Evolutionary conservation across 2,329 filamentous ascomycete species (phyloP).

Genomic region (Endothia cerciana): DNA sequence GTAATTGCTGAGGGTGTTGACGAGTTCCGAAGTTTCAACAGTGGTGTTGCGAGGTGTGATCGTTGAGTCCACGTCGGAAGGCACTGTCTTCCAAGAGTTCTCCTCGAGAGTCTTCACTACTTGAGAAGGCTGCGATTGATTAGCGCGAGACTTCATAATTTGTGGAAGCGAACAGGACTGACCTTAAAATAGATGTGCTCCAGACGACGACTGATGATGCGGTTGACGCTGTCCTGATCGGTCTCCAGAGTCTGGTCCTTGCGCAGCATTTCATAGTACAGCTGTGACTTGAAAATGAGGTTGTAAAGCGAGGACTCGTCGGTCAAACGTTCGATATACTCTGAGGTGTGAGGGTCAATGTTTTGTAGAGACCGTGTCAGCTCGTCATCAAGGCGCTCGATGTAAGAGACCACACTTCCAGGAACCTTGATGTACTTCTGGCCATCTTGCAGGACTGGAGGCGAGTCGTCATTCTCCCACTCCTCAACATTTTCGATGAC

Average conservation of each 20-base stretch:
- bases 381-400: conserved; percentile 95
- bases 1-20: conserved; percentile 90
- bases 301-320: conserved; percentile 92
- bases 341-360: conserved; percentile 97
- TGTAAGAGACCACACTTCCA: conserved; percentile 90
- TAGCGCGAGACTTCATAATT: conserved; percentile 24
- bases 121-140: conserved; percentile 69
- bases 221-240: conserved; percentile 86
- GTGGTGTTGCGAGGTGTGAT: conserved; percentile 76
- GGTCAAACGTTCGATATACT: conserved; percentile 93
- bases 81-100: conserved; percentile 85
- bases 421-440: conserved; percentile 88
- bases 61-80: conserved; percentile 69
- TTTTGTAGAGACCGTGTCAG: conserved; percentile 95
- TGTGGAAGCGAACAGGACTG: conserved; percentile 33
- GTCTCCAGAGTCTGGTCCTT: conserved; percentile 72
- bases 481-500: conserved; percentile 93
- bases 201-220: conserved; percentile 88
- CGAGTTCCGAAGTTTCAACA: conserved; percentile 72
- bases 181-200: conserved; percentile 99
- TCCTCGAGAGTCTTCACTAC: conserved; percentile 94
- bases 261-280: conserved; percentile 85
- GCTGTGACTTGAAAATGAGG: conserved; percentile 82
- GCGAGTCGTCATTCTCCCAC: conserved; percentile 98
- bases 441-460: conserved; percentile 71